Base-by-base conservation (phyloP, 352 stramenopile genomes). In the Globisporangium canariense region DNA sequence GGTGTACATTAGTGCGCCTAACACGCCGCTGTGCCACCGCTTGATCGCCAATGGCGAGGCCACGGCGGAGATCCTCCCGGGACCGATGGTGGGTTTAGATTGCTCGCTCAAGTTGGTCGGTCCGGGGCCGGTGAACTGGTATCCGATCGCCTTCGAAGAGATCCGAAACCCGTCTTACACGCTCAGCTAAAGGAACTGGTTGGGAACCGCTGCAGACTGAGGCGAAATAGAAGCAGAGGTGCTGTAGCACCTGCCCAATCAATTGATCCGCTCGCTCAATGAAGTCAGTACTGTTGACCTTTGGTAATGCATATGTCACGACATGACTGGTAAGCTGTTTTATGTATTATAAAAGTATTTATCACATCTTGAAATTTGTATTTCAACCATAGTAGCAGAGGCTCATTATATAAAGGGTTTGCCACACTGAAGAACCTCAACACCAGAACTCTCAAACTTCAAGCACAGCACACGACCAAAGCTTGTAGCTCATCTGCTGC, bases 21-120 rank as follows among this genome's bases (percentile, higher is more conserved):
- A 43, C 16, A 65, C 59, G 4, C 59, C 59, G 10, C 25, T 65
- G 4, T 65, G 50, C 34, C 38, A 46, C 9, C 60, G 40, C 20
- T 16, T 65, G 36, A 16, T 59, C 20, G 22, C 28, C 16, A 40
- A 25, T 1, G 49, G 36, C 6, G 36, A 58, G 14, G 50, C 30
- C 10, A 30, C 36, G 1, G 40, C 30, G 11, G 16, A 14, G 16
- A 22, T 30, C 7, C 11, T 9, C 16, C 6, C 13, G 5, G 25
- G 34, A 13, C 40, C 40, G 7, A 34, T 58, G 6, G 25, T 6
- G 9, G 60, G 60, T 3, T 34, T 65, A 13, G 60, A 65, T 13
- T 59, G 50, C 50, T 53, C 40, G 2, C 32, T 64, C 46, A 36
- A 20, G 14, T 20, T 50, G 36, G n/a, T 40, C 20, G 25, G 10